Evolutionary conservation across 2,329 filamentous ascomycete species (phyloP), one percentile per base, ranked within the genome.

Genomic region (Pseudocercospora pini-densiflorae): DNA sequence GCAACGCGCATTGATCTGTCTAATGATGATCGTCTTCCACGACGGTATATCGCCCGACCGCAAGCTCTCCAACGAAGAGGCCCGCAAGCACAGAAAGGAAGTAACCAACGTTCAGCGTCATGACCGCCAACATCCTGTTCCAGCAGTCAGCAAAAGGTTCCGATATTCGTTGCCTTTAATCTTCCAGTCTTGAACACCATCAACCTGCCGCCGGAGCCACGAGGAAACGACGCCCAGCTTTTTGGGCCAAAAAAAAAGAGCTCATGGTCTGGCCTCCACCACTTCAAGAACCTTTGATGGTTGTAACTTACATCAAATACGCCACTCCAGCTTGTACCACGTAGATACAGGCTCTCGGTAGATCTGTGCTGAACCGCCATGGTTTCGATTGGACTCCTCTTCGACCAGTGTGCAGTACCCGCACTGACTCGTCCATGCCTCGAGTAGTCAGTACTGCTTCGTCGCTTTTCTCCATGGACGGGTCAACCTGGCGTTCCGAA

Each of bases 51-150:
- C 93, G 87, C 31, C 93, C 93, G 67, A 95, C 86, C 0, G 88
- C 86, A 51, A 98, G 80, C 77, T 95, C 95, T 24, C 94, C 94
- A n/a, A 96, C 76, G 75, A 98, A 97, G 1, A 91, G 87, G 14
- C 90, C 90, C 4, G 84, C 90, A 10, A 96, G 84, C n/a, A 94
- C 86, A 0, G 91, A 93, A 62, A 93, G 79, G 77, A 94, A 94
- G 77, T 95, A 95, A 12, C 92, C 92, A 16, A 94, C 86, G 73
- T 95, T 95, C 82, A 92, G 88, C 1, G 92, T 94, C 92, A 95
- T 97, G 76, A 96, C 91, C 14, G 91, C 92, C 81, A 97, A 82
- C 93, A 97, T 97, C 66, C 93, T 97, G 12, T 5, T 27, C 24
- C 21, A 47, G 21, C n/a, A 27, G n/a, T 53, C 12, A 60, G 53